Evolutionary conservation across 148 eudicot species (phyloP).

Genomic region (Fallopia convolvulus): DNA sequence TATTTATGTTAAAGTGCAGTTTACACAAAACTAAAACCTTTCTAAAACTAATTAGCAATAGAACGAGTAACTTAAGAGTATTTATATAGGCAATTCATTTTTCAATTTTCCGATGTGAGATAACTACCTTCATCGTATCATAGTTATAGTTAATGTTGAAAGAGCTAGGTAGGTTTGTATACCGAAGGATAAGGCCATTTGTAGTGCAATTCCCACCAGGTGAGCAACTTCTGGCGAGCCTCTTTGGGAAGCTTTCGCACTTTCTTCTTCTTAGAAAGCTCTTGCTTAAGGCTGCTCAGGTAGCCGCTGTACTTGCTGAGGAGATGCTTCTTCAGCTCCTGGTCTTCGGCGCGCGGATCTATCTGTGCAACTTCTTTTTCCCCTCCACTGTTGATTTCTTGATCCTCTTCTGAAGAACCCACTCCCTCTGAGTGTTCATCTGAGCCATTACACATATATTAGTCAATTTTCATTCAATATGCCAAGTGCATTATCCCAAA

Average conservation of each 20-base stretch:
- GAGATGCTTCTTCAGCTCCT: constrained; percentile 76
- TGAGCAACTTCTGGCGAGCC: constrained; percentile 55
- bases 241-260: constrained; percentile 62
- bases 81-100: too few species aligned
- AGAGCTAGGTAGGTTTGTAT: constrained; percentile 18
- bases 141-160: not conserved
- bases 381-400: constrained; percentile 61
- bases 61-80: too few species aligned
- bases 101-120: too few species aligned
- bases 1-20: not conserved
- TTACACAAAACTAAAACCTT: too few species aligned
- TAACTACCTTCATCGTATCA: too few species aligned
- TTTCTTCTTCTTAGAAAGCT: constrained; percentile 66
- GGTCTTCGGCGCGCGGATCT: constrained; percentile 77
- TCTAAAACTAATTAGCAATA: too few species aligned
- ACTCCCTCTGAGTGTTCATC: constrained; percentile 67
- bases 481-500: not conserved
- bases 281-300: constrained; percentile 81
- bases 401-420: constrained; percentile 77
- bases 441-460: constrained; percentile 1
- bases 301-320: constrained; percentile 85
- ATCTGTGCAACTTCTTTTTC: constrained; percentile 63
- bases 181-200: constrained; percentile 79
- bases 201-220: constrained; percentile 71
- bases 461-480: not conserved